Evolutionary conservation across 192 early-diverging fungal species (phyloP).

Genomic region (Podila verticillata): DNA sequence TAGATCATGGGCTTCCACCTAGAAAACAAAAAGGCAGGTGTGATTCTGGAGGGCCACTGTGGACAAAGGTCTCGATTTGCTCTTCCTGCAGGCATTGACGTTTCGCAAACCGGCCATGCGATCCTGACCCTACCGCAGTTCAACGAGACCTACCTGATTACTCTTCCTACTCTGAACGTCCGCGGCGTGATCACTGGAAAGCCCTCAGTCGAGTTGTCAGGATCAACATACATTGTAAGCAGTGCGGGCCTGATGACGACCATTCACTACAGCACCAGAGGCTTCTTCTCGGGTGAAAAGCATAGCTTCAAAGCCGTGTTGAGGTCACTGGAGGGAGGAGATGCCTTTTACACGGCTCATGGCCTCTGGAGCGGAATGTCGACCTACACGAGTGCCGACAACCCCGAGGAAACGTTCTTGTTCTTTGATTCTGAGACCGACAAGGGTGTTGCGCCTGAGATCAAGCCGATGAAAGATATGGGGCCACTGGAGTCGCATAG

Average conservation of each 20-base stretch:
- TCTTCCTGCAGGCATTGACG: slow-evolving; percentile 76
- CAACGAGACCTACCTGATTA: slow-evolving; percentile 76
- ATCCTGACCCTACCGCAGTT: slow-evolving; percentile 66
- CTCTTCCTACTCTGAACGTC: slow-evolving; percentile 76
- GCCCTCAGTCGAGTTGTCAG: slow-evolving; percentile 46
- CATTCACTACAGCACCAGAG: slow-evolving; percentile 78
- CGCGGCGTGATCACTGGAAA: slow-evolving; percentile 71
- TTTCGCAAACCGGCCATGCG: slow-evolving; percentile 75
- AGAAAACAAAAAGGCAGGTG: slow-evolving; percentile 43
- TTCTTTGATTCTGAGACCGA: slow-evolving; percentile 69
- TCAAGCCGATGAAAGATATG: slow-evolving; percentile 68
- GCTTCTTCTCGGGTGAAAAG: slow-evolving; percentile 81
- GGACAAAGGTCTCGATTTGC: slow-evolving; percentile 81
- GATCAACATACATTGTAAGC: slow-evolving; percentile 25
- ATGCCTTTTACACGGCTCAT: slow-evolving; percentile 21
- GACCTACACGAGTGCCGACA: slow-evolving; percentile 9
- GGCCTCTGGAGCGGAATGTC: slow-evolving; percentile 79
- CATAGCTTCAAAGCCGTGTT: slow-evolving; percentile 74
- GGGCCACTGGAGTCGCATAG: slow-evolving; percentile 70
- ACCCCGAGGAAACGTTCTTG: slow-evolving; percentile 6
- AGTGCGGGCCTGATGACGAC: slow-evolving; percentile 35
- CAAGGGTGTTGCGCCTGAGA: slow-evolving; percentile 64
- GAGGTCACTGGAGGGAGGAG: slow-evolving; percentile 1
- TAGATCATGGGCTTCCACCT: slow-evolving; percentile 45
- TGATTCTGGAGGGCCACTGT: slow-evolving; percentile 36